Base-by-base conservation (phyloP, 208 protist species). In the Trypanosoma grayi region DNA sequence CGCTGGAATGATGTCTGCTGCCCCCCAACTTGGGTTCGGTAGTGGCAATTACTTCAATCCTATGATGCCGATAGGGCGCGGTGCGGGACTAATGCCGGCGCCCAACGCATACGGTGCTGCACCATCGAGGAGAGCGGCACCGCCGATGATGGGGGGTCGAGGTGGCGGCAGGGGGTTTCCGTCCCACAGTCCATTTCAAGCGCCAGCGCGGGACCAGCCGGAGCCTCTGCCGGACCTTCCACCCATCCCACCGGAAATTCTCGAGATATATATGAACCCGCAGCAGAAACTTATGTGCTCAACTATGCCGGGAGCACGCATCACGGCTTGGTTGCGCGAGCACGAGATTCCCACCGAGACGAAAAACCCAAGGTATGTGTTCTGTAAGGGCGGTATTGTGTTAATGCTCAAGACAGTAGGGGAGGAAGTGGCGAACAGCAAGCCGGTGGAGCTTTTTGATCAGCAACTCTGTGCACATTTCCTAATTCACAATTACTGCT, bases 401-500 rank as follows among this genome's bases (percentile, higher is more conserved):
- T 76, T 94, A 7, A 90, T 94, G 83, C 69, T 92, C 20, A 90
- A 91, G 60, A 79, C 85, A n/a, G 57, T 63, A 28, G 81, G 77
- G 24, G 58, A 47, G 4, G 83, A 95, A 46, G 79, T 95, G 60
- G 75, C 73, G 66, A 65, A 76, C 47, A 80, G 69, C 58, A 95
- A 92, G 70, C 88, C 88, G n/a, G 88, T 95, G 39, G 88, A 91
- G 61, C 78, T 95, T 10, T 83, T 95, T 62, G 62, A 68, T 0
- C 81, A 83, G 67, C 88, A 92, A 66, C 75, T 92, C 40, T 95
- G 88, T 74, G 87, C 79, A 24, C 83, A 92, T 68, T 95, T 91
- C 68, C 70, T 95, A 16, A 81, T 90, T 47, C 78, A 95, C 66
- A 77, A 77, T 47, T 87, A 88, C 73, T 95, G 88, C 79, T 84